Base-by-base conservation (phyloP, 2,329 filamentous ascomycete species). In the Cadophora malorum region DNA sequence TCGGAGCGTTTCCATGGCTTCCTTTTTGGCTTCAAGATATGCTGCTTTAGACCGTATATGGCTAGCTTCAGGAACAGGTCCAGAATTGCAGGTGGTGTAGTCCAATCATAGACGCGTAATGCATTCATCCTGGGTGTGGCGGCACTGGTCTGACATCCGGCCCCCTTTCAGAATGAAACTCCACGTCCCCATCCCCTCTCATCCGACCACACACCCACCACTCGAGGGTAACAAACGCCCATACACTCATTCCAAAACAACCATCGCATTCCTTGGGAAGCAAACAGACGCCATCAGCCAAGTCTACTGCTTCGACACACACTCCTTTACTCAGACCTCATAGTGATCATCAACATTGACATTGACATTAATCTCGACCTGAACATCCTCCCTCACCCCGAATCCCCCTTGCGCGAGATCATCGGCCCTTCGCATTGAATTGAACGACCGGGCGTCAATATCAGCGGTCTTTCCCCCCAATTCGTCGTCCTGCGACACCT, bases 401-500 rank as follows among this genome's bases (percentile, higher is more conserved):
- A 33, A 23, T 9, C 14, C 21, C n/a, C 33, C 56, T 45, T 19
- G 35, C 35, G 56, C 35, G 21, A 41, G 9, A 59, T 52, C 47
- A 63, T 31, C 47, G 23, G 33, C 31, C 49, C 49, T 25, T 14
- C 49, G 61, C 61, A 63, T 63, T 53, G 31, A 52, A 53, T 23
- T n/a, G 33, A 52, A 38, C 31, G 41, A 31, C 56, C 58, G 38
- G 59, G 50, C 59, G 38, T 63, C 41, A 53, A 66, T 63, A 63
- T 23, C 56, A 62, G 31, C 25, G 35, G 52, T 35, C 23, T 41
- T n/a, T 8, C 28, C 52, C 21, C 68, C 66, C 66, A 65, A 68
- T 67, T 52, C 62, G 66, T 65, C 55, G 19, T 45, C 47, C 69
- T 70, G 69, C 69, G 69, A 70, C 69, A 63, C 41, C 64, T 41